Evolutionary conservation across 495 filamentous ascomycete species (phyloP).

Genomic region (Podospora pseudocomata): DNA sequence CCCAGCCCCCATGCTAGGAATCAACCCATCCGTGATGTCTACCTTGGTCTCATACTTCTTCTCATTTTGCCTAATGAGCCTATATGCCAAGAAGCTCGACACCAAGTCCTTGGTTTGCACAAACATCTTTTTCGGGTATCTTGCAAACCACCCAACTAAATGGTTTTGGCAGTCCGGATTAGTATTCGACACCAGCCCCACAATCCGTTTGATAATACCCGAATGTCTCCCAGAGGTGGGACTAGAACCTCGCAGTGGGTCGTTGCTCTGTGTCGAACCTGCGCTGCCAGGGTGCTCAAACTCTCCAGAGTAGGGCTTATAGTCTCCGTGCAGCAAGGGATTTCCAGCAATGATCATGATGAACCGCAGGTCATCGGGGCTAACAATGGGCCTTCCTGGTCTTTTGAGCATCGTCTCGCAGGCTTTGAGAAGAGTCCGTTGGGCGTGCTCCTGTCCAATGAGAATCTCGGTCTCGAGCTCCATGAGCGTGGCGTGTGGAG

Average conservation of each 20-base stretch:
- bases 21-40: conserved; percentile 59
- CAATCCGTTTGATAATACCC: conserved; percentile 81
- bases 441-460: conserved; percentile 66
- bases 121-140: conserved; percentile 65
- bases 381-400: conserved; percentile 66
- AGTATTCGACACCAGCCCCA: conserved; percentile 75
- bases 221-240: conserved; percentile 58
- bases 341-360: conserved; percentile 83
- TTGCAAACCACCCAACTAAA: conserved; percentile 80
- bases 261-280: conserved; percentile 11
- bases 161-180: conserved; percentile 74
- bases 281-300: conserved; percentile 26
- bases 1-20: conserved; percentile 65
- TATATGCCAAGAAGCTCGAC: conserved; percentile 77
- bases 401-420: conserved; percentile 83
- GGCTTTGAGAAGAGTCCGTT: conserved; percentile 71
- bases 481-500: conserved; percentile 34
- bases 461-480: conserved; percentile 58
- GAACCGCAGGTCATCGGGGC: conserved; percentile 71
- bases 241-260: conserved; percentile 20
- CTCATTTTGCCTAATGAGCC: conserved; percentile 69
- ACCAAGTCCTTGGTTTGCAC: conserved; percentile 70
- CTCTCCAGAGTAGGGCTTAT: conserved; percentile 35
- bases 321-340: conserved; percentile 60
- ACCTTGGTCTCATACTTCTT: conserved; percentile 57